Evolutionary conservation across 768 basidiomycete species (phyloP).

Genomic region (Kondoa subrosea): DNA sequence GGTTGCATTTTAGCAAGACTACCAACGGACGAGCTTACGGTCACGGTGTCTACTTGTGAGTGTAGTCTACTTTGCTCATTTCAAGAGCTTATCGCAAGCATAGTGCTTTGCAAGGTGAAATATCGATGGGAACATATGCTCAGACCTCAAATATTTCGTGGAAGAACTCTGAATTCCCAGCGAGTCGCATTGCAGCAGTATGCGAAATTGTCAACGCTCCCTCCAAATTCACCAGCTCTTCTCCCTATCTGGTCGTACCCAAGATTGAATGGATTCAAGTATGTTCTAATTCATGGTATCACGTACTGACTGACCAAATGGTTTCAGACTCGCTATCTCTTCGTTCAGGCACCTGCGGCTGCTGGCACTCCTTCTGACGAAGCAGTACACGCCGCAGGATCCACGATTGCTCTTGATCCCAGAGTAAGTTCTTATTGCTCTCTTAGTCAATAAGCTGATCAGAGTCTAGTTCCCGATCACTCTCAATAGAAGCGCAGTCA

Average conservation of each 20-base stretch:
- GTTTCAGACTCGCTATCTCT: constrained; percentile 43
- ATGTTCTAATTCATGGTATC: no score
- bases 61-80: not conserved
- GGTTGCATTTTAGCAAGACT: constrained; percentile 46
- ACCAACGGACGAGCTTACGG: constrained; percentile 49
- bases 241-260: constrained; percentile 45
- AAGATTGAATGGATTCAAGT: constrained; percentile 48
- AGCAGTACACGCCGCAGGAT: not conserved
- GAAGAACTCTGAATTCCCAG: constrained; percentile 41
- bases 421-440: not conserved
- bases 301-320: not conserved
- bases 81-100: constrained; percentile 33
- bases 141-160: constrained; percentile 28
- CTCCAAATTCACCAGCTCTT: constrained; percentile 37
- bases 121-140: constrained; percentile 15
- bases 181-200: constrained; percentile 43
- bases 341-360: constrained; percentile 36
- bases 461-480: not conserved
- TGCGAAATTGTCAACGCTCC: constrained; percentile 53
- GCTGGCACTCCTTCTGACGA: not conserved
- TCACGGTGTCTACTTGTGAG: constrained; percentile 47
- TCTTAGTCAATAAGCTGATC: constrained; percentile 9
- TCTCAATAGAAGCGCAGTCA: constrained; percentile 32
- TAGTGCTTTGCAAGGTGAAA: constrained; percentile 9
- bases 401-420: not conserved